Percentiles rank a stretch among this genome's conserved stretches.
These are phyloP conservation scores for Moringa oleifera DNA, from an alignment of 345 rosid species.

Conservation along the genomic window DNA sequence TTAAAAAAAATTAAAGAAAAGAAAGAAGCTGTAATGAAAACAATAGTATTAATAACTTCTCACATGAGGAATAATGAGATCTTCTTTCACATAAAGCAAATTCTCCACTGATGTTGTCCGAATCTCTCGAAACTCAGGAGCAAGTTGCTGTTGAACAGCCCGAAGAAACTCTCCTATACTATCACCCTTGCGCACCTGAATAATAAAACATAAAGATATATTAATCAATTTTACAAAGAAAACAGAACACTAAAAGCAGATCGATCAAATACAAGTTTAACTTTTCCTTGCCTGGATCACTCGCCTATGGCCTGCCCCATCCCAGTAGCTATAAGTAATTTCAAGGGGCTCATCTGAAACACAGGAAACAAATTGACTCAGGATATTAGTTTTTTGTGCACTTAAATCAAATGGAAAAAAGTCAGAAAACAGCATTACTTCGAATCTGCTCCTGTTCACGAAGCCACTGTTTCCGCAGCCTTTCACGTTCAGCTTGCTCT, in stretches of 20 bases:
- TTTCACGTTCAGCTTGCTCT: constrained; percentile 98
- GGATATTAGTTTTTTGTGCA: constrained; percentile 5
- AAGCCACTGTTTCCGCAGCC: constrained; percentile 85
- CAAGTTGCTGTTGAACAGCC: constrained; percentile 94
- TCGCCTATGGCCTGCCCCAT: constrained; percentile 96
- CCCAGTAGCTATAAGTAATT: constrained; percentile 99
- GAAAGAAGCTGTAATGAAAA: constrained; percentile 1
- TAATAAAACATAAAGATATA: background rate
- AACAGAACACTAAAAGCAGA: background rate
- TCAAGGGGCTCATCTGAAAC: constrained; percentile 81
- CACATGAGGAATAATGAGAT: constrained; percentile 95
- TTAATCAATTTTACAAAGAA: constrained; percentile 3
- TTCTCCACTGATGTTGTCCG: constrained; percentile 93
- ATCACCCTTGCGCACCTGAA: constrained; percentile 86
- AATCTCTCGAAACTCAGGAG: constrained; percentile 96
- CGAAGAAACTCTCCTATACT: constrained; percentile 84
- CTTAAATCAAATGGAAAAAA: background rate
- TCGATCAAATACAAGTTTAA: constrained; percentile 4
- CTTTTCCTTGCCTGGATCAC: constrained; percentile 64
- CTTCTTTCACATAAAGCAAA: constrained; percentile 95
- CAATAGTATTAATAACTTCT: constrained; percentile 24
- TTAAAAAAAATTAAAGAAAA: too few species aligned
- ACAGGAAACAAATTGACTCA: constrained; percentile 14
- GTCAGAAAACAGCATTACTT: constrained; percentile 37
- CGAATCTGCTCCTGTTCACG: constrained; percentile 82